These are phyloP conservation scores for Arthroderma sp. DNA, from an alignment of 2,329 filamentous ascomycete genomes.

Conservation along the genomic window DNA sequence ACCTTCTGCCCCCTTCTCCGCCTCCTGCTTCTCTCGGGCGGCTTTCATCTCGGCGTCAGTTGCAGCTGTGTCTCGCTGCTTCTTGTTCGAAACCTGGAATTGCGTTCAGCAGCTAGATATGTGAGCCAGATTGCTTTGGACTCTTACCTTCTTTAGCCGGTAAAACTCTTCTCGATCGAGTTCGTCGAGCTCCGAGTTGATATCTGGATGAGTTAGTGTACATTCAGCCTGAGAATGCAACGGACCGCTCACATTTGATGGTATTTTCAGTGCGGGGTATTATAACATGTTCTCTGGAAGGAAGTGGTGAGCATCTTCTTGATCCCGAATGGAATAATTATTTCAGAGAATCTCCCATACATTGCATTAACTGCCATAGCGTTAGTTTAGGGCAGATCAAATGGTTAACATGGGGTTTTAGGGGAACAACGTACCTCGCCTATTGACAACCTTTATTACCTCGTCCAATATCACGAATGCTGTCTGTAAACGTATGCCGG, in stretches of 20 bases:
- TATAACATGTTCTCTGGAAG: constrained; percentile 50
- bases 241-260: constrained; percentile 63
- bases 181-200: constrained; percentile 96
- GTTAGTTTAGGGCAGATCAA: constrained; percentile 3
- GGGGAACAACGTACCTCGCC: constrained; percentile 53
- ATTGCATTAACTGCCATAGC: constrained; percentile 68
- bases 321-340: neutral
- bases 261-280: constrained; percentile 97
- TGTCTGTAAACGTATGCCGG: constrained; percentile 41
- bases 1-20: neutral
- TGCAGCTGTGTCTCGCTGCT: constrained; percentile 61
- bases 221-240: neutral
- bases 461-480: constrained; percentile 97
- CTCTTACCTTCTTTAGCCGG: constrained; percentile 66
- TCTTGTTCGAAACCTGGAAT: constrained; percentile 57
- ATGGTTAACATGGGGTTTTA: neutral
- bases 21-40: constrained; percentile 42
- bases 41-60: constrained; percentile 64
- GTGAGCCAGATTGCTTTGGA: neutral
- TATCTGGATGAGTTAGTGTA: constrained; percentile 43
- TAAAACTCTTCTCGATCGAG: constrained; percentile 97
- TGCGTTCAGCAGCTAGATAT: neutral
- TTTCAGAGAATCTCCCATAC: constrained; percentile 35
- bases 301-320: neutral
- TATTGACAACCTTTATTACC: constrained; percentile 97